Percentiles rank a stretch among this genome's conserved stretches.
These are phyloP conservation scores for Irpex rosettiformis DNA, from an alignment of 1,284 basidiomycete species.

Conservation along the genomic window DNA sequence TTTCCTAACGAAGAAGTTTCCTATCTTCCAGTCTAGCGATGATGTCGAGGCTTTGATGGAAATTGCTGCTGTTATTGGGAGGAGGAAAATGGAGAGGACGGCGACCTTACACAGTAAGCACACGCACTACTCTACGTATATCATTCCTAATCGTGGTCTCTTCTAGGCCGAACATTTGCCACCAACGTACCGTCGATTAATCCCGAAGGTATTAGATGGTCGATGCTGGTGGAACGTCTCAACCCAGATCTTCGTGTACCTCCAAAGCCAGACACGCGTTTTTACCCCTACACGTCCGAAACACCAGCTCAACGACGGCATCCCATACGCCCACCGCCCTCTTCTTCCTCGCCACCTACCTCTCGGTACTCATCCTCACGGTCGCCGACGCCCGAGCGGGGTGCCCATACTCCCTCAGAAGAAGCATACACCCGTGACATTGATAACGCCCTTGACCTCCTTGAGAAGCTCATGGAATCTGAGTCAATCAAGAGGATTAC, in stretches of 20 bases:
- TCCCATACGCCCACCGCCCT: constrained; percentile 27
- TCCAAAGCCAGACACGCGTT: constrained; percentile 45
- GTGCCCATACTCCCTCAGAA: neutral
- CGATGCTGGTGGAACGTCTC: constrained; percentile 68
- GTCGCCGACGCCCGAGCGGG: constrained; percentile 16
- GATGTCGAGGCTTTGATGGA: constrained; percentile 97
- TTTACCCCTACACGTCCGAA: constrained; percentile 45
- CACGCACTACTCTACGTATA: neutral
- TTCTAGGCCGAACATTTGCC: constrained; percentile 76
- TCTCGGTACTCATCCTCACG: constrained; percentile 19
- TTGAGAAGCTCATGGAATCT: constrained; percentile 68
- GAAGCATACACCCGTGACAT: constrained; percentile 53
- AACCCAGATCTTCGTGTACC: constrained; percentile 73
- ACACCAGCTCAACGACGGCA: neutral
- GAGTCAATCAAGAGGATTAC: constrained; percentile 76
- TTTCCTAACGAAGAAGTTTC: constrained; percentile 91
- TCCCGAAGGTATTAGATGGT: constrained; percentile 64
- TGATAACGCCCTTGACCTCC: constrained; percentile 69
- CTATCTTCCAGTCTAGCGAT: constrained; percentile 92
- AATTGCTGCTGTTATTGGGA: constrained; percentile 87
- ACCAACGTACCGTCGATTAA: constrained; percentile 82
- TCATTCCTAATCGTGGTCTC: constrained; percentile 10
- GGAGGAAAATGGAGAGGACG: constrained; percentile 78
- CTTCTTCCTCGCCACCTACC: constrained; percentile 32
- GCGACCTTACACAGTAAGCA: constrained; percentile 87